Conservation (phyloP, 2,329 filamentous ascomycete genomes). For the Sporothrix brasiliensis region DNA sequence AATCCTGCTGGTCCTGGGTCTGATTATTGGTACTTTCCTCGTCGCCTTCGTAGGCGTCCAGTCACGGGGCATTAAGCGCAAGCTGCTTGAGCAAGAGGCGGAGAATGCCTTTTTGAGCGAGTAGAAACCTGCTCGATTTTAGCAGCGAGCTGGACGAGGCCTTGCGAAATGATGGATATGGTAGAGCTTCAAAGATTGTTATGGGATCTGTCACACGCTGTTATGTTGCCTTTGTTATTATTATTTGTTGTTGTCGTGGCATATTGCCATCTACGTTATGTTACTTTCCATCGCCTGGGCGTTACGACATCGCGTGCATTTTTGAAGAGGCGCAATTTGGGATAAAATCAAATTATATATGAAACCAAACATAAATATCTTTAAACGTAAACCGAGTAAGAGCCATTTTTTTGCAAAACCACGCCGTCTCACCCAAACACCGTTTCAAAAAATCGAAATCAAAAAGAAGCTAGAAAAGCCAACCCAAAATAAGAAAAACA, state of each 20-base stretch:
- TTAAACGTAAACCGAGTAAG: not conserved
- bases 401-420: not conserved
- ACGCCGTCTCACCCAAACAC: slow-evolving; percentile 24
- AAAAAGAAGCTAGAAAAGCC: not conserved
- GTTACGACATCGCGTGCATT: not conserved
- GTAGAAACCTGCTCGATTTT: not conserved
- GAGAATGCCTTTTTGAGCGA: slow-evolving; percentile 38
- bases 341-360: not conserved
- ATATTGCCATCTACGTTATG: not conserved
- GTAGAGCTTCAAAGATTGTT: not conserved
- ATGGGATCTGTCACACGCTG: not conserved
- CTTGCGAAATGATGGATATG: not conserved
- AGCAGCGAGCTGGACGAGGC: not conserved
- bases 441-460: not conserved
- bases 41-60: slow-evolving; percentile 65
- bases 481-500: not conserved
- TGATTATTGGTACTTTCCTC: slow-evolving; percentile 65
- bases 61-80: slow-evolving; percentile 44
- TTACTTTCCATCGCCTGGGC: not conserved
- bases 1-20: slow-evolving; percentile 63
- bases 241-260: not conserved
- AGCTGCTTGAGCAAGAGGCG: slow-evolving; percentile 42
- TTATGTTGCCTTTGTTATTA: not conserved
- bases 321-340: not conserved
- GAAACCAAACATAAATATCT: not conserved